A percentile compares a stretch with the other conserved stretches of the same genome.
phyloP scores from a whole-genome alignment of 305 asterid species.

The Plantago lanceolata region DNA sequence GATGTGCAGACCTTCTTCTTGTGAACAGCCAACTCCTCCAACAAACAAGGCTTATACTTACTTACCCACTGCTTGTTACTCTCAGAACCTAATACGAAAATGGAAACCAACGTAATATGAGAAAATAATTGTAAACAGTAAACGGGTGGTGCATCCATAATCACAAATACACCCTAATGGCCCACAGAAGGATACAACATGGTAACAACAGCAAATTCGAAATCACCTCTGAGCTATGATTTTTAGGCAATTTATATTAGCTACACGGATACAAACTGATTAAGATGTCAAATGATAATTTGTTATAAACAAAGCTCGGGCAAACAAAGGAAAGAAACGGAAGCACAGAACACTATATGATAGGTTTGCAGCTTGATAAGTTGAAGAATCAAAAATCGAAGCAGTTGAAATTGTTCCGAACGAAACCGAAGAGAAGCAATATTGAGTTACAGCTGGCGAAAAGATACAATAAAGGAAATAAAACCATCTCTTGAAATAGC shows the following conservation, averaged over 20 bases:
- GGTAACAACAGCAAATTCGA: constrained; percentile 1
- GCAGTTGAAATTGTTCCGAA: neutral
- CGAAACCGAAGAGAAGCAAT: constrained; percentile 17
- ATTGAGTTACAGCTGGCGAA: neutral
- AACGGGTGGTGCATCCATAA: constrained; percentile 14
- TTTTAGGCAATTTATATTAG: constrained; percentile 7
- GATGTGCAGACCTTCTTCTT: constrained; percentile 67
- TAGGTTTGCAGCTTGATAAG: constrained; percentile 2
- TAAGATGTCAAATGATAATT: constrained; percentile 9
- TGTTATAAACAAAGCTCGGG: neutral
- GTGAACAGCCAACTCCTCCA: constrained; percentile 86
- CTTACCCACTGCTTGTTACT: constrained; percentile 62
- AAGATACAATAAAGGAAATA: constrained; percentile 16
- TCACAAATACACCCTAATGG: neutral
- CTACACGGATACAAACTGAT: constrained; percentile 5
- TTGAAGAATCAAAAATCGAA: neutral
- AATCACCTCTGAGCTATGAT: constrained; percentile 16
- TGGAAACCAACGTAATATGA: constrained; percentile 17
- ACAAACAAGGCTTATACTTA: constrained; percentile 60
- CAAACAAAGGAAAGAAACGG: constrained; percentile 9
- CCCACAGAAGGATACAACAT: constrained; percentile 1
- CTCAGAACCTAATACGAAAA: no score
- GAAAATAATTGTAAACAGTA: constrained; percentile 21
- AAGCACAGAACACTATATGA: constrained; percentile 18
- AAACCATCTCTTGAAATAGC: constrained; percentile 35